Percentiles rank a stretch among this genome's conserved stretches.
Evolutionary conservation across 345 rosid genomes (phyloP).

Genomic region (Murraya paniculata): DNA sequence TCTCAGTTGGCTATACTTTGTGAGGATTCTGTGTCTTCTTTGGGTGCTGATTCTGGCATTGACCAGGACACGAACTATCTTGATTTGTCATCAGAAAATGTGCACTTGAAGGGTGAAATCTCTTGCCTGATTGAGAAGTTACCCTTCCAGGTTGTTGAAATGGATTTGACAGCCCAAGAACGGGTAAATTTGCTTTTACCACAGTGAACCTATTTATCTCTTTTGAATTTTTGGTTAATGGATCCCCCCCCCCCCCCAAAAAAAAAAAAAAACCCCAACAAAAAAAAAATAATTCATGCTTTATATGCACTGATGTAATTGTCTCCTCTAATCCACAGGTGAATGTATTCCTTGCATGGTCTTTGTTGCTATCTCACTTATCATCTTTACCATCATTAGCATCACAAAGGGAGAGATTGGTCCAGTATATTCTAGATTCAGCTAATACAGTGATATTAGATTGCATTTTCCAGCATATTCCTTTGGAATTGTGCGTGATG

Average conservation of each 20-base stretch:
- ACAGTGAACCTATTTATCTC: neutral
- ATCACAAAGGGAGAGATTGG: slow-evolving; percentile 62
- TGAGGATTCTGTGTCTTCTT: slow-evolving; percentile 40
- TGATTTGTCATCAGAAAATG: slow-evolving; percentile 47
- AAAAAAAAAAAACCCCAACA: neutral
- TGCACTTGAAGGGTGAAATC: slow-evolving; percentile 65
- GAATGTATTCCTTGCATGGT: slow-evolving; percentile 77
- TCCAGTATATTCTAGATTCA: slow-evolving; percentile 74
- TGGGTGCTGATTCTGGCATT: slow-evolving; percentile 32
- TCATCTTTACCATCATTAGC: slow-evolving; percentile 63
- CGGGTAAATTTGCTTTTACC: slow-evolving; percentile 52
- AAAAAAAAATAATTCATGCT: neutral
- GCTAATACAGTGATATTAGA: slow-evolving; percentile 62
- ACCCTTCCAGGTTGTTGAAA: slow-evolving; percentile 64
- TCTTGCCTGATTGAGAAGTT: slow-evolving; percentile 63
- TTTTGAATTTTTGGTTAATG: slow-evolving; percentile 3
- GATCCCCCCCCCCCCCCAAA: no score
- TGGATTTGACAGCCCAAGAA: slow-evolving; percentile 59
- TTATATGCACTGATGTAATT: neutral
- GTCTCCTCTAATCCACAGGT: slow-evolving; percentile 50
- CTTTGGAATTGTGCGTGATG: slow-evolving; percentile 49
- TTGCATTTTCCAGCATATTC: slow-evolving; percentile 92
- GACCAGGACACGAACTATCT: slow-evolving; percentile 39
- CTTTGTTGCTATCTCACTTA: slow-evolving; percentile 78
- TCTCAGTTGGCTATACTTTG: slow-evolving; percentile 55